Base-by-base conservation (phyloP, 1,284 basidiomycete genomes). In the Moesziomyces globuligerus region DNA sequence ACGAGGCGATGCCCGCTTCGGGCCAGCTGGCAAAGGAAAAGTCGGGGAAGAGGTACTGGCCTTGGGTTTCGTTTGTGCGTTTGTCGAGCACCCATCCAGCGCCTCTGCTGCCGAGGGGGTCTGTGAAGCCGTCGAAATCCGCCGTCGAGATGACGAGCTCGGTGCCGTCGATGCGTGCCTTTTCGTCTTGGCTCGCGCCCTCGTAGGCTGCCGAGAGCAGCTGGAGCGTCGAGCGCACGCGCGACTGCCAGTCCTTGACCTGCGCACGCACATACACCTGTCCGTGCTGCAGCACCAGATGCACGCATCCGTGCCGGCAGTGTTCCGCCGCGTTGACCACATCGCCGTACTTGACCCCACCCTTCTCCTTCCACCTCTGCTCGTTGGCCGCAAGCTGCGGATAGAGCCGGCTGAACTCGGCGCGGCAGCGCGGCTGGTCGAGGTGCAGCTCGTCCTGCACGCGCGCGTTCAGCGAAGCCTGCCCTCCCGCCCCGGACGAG, bases 21-120 rank as follows among this genome's bases (percentile, higher is more conserved):
- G 72, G 73, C 75, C 75, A 76, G 6, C 29, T 53, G 5, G 67
- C 61, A 32, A 76, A 76, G 38, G 45, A 45, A 43, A 76, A 76
- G 32, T 76, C 75, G 2, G 75, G 75, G 37, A 62, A 62, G 7
- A 62, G 45, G n/a, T 65, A 69, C 28, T 72, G 64, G 1, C 65
- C 60, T 4, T 40, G 18, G 7, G 26, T 39, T 18, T 66, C 71
- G 18, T 34, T 32, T 3, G 58, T 40, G 9, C 65, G 32, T 23
- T 69, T 68, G 26, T 64, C 59, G 23, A 74, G 36, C 21, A 70
- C 72, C 72, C 72, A 74, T 0, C 60, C 65, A 0, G 69, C 69
- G 2, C 66, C 71, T 8, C 54, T 45, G 7, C 53, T 50, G 7
- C 34, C 54, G 3, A 7, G 20, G 1, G 53, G 23, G 18, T 68